Percentiles rank a stretch among this genome's conserved stretches.
phyloP scores from a whole-genome alignment of 352 stramenopile species.

The Phytophthora macrochlamydospora region DNA sequence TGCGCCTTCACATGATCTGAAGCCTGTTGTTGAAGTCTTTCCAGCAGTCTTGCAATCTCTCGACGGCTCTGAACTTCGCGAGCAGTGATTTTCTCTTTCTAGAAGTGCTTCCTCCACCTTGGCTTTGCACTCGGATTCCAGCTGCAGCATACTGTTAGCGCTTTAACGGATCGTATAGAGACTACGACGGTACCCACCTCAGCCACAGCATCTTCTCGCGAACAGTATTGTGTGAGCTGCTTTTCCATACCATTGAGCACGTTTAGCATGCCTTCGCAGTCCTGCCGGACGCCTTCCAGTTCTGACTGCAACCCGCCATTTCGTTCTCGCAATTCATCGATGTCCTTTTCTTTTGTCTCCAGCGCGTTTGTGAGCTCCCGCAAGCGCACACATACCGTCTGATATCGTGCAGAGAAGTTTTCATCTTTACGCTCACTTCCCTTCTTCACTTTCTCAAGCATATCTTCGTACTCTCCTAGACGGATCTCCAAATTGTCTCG shows the following conservation, averaged over 20 bases:
- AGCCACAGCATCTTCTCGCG: conserved; percentile 71
- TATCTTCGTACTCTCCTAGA: conserved; percentile 60
- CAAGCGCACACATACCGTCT: conserved; percentile 70
- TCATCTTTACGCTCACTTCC: conserved; percentile 67
- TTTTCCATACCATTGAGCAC: conserved; percentile 87
- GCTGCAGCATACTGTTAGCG: conserved; percentile 24
- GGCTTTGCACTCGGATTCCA: conserved; percentile 72
- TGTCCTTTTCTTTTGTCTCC: conserved; percentile 54
- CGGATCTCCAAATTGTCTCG: conserved; percentile 48
- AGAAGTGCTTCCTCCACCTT: conserved; percentile 73
- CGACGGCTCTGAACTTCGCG: conserved; percentile 68
- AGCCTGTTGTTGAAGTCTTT: conserved; percentile 54
- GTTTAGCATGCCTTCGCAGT: conserved; percentile 85
- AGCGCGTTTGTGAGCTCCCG: conserved; percentile 64
- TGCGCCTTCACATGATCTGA: conserved; percentile 53
- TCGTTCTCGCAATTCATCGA: conserved; percentile 63
- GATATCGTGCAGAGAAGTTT: conserved; percentile 61
- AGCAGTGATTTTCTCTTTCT: conserved; percentile 75
- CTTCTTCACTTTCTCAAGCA: conserved; percentile 67
- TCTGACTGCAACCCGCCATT: conserved; percentile 46
- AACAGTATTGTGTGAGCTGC: conserved; percentile 77
- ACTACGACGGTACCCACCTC: conserved; percentile 39
- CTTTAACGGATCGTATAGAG: no score
- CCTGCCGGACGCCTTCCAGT: conserved; percentile 68
- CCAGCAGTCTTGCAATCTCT: conserved; percentile 73